Base-by-base conservation (phyloP, 2,329 filamentous ascomycete genomes). In the Diaporthe humulicola region DNA sequence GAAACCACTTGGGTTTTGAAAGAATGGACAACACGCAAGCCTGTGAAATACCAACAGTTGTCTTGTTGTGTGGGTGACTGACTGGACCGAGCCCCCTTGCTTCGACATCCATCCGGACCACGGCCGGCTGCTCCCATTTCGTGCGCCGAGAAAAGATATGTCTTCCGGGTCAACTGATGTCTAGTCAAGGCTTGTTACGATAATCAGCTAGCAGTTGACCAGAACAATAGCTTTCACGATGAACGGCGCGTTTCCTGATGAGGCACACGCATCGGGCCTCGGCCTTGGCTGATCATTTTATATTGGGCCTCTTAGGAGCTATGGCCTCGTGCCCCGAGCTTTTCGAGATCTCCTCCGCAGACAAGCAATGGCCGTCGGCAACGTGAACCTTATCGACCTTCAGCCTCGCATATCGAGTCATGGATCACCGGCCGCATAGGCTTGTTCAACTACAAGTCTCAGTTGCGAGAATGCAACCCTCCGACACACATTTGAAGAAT, bases 321-420 rank as follows among this genome's bases (percentile, higher is more conserved):
- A 69, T 69, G 64, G 64, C 64, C 64, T 69, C 48, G 30, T 54
- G 45, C n/a, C 48, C 33, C 48, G 28, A 69, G 48, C 64, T 69
- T 12, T 52, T 52, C 22, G 64, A 38, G 45, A 38, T 38, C 30
- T 28, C 45, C 22, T n/a, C 19, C 22, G 6, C 19, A 52, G 30
- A 38, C 64, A 67, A 15, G 64, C 45, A 67, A 25, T 22, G 48
- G 64, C 64, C 64, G 33, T 22, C 64, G 64, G 45, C 64, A 69
- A 3, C 64, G 64, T 69, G 33, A 69, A 54, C 64, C 64, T 69
- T 69, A 40, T 54, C 48, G 30, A 40, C 9, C 48, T 54, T 54
- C 30, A 38, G 15, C 64, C 33, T 69, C 64, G 48, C 64, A 15
- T 54, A 28, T 38, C 64, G 64, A 69, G 45, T 69, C 64, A 54